These are phyloP conservation scores for Alternaria ethzedia DNA, from an alignment of 2,329 filamentous ascomycete genomes.

Conservation along the genomic window DNA sequence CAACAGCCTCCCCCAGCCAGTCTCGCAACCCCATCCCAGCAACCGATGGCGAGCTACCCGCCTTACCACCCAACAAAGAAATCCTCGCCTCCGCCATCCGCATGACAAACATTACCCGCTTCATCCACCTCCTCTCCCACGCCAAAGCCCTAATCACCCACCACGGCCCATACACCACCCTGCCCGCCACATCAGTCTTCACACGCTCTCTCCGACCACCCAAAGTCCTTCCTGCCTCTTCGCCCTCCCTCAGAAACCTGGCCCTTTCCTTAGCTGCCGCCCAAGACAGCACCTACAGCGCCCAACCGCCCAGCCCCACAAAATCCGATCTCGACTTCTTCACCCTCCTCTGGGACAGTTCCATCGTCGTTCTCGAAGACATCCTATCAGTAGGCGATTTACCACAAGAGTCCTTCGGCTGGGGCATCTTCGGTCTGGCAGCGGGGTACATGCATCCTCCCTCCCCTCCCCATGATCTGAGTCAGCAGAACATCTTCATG, in stretches of 20 bases:
- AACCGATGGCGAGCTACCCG: background rate
- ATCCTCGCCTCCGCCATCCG: background rate
- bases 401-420: constrained; percentile 23
- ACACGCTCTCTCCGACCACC: background rate
- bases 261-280: constrained; percentile 25
- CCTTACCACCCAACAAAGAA: background rate
- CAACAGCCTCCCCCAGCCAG: background rate
- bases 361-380: constrained; percentile 17
- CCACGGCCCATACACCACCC: constrained; percentile 20
- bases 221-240: too few relatives aligned
- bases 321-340: constrained; percentile 25
- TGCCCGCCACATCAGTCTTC: constrained; percentile 12
- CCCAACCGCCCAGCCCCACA: constrained; percentile 13
- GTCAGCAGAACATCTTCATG: constrained; percentile 6
- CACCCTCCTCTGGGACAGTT: constrained; percentile 16
- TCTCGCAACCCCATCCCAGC: background rate
- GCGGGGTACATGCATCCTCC: constrained; percentile 22
- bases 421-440: constrained; percentile 25
- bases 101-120: constrained; percentile 7
- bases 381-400: constrained; percentile 13
- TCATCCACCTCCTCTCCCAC: constrained; percentile 16
- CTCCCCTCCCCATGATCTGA: background rate
- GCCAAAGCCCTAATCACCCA: constrained; percentile 5
- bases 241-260: too few relatives aligned
- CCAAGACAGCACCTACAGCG: constrained; percentile 20